Conservation (phyloP, 345 rosid genomes). For the Moricandia arvensis region DNA sequence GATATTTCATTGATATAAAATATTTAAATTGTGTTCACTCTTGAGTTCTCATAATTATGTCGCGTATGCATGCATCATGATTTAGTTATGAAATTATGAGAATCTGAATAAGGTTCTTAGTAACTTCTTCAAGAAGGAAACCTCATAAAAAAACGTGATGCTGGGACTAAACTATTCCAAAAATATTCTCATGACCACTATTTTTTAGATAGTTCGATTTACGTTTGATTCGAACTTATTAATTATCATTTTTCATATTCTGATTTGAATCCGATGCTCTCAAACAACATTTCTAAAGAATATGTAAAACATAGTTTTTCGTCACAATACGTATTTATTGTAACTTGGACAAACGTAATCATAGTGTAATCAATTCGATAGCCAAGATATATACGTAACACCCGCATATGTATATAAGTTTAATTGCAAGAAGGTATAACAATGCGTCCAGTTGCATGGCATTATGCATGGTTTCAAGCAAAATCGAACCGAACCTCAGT, state of each 20-base stretch:
- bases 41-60: background rate
- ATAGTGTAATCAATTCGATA: background rate
- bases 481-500: no score
- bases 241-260: background rate
- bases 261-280: background rate
- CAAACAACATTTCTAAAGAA: no score
- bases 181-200: conserved; percentile 18
- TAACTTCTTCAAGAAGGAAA: conserved; percentile 17
- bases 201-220: background rate
- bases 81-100: conserved; percentile 5
- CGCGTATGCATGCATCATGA: conserved; percentile 6
- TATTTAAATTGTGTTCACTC: background rate
- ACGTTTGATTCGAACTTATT: conserved; percentile 17
- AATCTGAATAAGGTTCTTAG: conserved; percentile 33
- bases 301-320: background rate
- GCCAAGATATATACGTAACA: background rate
- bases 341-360: background rate
- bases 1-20: background rate
- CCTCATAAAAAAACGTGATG: background rate
- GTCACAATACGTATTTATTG: background rate
- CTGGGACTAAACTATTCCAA: conserved; percentile 3
- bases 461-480: conserved; percentile 11
- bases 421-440: background rate
- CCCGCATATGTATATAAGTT: background rate
- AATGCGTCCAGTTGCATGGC: conserved; percentile 6